phyloP scores from a whole-genome alignment of 179 eudicot species.

The Beta lomatogona region DNA sequence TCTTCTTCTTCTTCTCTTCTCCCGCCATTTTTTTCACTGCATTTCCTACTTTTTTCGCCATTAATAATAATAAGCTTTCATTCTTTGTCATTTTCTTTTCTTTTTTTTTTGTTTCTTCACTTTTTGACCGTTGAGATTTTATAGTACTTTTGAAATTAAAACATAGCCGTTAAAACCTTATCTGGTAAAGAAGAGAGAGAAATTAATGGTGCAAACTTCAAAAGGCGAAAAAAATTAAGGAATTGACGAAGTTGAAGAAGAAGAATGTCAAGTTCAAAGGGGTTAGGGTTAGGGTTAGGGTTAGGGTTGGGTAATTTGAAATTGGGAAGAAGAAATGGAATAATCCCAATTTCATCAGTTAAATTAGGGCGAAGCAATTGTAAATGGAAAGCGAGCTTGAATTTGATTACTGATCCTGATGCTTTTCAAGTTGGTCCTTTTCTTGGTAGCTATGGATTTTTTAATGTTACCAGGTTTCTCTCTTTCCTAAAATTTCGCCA shows the following conservation, averaged over 20 bases:
- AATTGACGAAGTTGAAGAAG: not conserved
- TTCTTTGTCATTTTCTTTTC: slow-evolving; percentile 8
- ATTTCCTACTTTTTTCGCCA: slow-evolving; percentile 48
- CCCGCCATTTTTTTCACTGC: slow-evolving; percentile 46
- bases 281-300: slow-evolving; percentile 5
- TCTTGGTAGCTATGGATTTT: slow-evolving; percentile 90
- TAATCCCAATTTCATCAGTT: not conserved
- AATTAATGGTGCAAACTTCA: not conserved
- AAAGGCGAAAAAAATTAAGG: not conserved
- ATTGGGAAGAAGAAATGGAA: not conserved
- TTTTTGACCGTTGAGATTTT: not conserved
- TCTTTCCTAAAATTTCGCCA: no score
- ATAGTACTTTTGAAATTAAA: not conserved
- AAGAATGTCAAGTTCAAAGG: slow-evolving; percentile 10
- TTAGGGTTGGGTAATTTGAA: not conserved
- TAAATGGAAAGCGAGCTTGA: slow-evolving; percentile 47
- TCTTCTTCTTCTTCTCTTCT: slow-evolving; percentile 29
- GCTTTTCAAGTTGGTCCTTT: slow-evolving; percentile 81
- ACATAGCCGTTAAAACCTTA: slow-evolving; percentile 8
- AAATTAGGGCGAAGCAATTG: not conserved
- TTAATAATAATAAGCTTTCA: not conserved
- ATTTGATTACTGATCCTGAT: slow-evolving; percentile 56
- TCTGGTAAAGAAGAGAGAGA: not conserved
- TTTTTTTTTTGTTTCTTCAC: slow-evolving; percentile 7
- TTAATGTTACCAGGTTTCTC: slow-evolving; percentile 73